Evolutionary conservation across 306 rosid species (phyloP).

Genomic region (Calophaca sinica): DNA sequence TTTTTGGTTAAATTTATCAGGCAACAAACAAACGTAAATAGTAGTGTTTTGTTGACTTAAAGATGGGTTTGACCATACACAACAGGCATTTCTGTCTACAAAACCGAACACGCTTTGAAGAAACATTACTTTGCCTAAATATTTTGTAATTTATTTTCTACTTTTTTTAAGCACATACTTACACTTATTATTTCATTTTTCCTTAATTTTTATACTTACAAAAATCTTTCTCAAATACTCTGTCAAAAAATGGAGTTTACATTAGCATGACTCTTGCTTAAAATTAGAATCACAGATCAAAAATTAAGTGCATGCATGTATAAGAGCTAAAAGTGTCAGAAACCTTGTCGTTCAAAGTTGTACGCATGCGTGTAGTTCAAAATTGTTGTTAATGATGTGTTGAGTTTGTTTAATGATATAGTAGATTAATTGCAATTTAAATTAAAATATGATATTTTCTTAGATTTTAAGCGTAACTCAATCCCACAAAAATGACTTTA

Average conservation of each 20-base stretch:
- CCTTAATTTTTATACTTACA: not conserved
- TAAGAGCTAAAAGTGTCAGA: too few relatives aligned
- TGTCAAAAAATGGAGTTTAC: not conserved
- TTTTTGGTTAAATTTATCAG: conserved; percentile 34
- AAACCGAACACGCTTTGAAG: not conserved
- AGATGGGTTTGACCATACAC: conserved; percentile 14
- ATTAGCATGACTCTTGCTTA: too few relatives aligned
- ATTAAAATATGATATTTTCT: too few relatives aligned
- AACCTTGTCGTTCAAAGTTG: too few relatives aligned
- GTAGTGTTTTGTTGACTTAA: conserved; percentile 26
- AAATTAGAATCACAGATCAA: too few relatives aligned
- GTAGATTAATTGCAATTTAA: too few relatives aligned
- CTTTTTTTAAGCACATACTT: not conserved
- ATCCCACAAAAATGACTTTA: too few relatives aligned
- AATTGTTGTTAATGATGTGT: too few relatives aligned
- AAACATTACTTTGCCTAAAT: not conserved
- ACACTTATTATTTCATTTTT: not conserved
- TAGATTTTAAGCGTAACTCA: too few relatives aligned
- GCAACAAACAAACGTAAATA: conserved; percentile 35
- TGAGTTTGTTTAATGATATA: too few relatives aligned
- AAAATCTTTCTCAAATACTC: not conserved
- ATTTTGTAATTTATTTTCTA: conserved; percentile 5
- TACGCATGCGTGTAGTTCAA: too few relatives aligned
- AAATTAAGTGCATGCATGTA: too few relatives aligned
- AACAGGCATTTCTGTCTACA: not conserved